A percentile compares a stretch with the other conserved stretches of the same genome.
These are phyloP conservation scores for Galerina marginata DNA, from an alignment of 768 basidiomycete genomes.

Conservation along the genomic window DNA sequence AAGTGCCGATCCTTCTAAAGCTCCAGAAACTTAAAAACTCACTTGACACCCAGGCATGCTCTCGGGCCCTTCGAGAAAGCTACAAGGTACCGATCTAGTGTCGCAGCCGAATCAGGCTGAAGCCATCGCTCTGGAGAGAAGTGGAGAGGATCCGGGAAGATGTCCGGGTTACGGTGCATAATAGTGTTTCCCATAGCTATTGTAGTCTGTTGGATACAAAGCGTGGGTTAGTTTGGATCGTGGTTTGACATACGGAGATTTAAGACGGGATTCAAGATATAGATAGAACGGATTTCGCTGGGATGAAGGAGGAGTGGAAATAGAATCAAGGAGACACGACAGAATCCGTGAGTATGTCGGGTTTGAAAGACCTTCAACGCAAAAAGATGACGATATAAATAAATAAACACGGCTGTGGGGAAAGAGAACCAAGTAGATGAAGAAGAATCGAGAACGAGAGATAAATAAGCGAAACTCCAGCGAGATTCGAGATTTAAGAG, in stretches of 20 bases:
- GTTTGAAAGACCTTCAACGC: background rate
- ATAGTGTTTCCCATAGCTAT: constrained; percentile 42
- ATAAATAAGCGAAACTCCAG: background rate
- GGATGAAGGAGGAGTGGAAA: background rate
- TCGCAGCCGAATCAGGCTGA: constrained; percentile 28
- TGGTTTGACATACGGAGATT: background rate
- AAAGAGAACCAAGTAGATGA: background rate
- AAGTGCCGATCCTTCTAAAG: constrained; percentile 9
- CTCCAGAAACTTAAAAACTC: constrained; percentile 20
- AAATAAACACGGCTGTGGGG: background rate
- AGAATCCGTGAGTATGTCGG: constrained; percentile 5
- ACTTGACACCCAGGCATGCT: constrained; percentile 47
- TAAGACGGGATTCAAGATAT: background rate
- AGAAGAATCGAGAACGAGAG: constrained; percentile 1
- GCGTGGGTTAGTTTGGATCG: constrained; percentile 4
- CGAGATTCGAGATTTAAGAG: no score
- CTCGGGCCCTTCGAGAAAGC: constrained; percentile 49
- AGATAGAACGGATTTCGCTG: background rate
- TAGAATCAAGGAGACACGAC: constrained; percentile 6
- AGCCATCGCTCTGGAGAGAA: constrained; percentile 49
- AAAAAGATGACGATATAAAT: background rate
- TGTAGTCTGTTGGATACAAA: constrained; percentile 33
- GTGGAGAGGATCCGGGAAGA: constrained; percentile 42
- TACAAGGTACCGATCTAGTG: constrained; percentile 43
- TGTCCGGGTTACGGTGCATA: constrained; percentile 40